A percentile compares a stretch with the other conserved stretches of the same genome.
These are phyloP conservation scores for Pisolithus tinctorius DNA, from an alignment of 768 basidiomycete genomes.

Conservation along the genomic window DNA sequence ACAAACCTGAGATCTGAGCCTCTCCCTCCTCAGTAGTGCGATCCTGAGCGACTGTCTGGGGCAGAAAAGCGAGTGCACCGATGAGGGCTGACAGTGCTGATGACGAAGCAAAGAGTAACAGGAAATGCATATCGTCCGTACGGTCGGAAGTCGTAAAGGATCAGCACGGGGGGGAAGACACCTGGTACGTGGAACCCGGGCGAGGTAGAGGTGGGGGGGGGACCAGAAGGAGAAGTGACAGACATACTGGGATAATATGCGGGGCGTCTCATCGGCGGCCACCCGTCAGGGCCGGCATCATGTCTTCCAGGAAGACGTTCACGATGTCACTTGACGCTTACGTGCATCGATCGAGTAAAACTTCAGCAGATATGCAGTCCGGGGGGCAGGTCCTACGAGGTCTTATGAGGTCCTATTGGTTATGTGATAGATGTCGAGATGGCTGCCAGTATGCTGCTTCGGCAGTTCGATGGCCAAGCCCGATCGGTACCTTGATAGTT, in stretches of 20 bases:
- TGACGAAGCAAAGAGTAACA: constrained; percentile 3
- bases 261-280: background rate
- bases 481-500: too few relatives aligned
- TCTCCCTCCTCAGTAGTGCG: constrained; percentile 27
- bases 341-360: too few relatives aligned
- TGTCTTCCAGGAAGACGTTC: too few relatives aligned
- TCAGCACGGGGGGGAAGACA: background rate
- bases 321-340: too few relatives aligned
- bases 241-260: background rate
- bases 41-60: constrained; percentile 12
- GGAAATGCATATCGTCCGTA: constrained; percentile 1
- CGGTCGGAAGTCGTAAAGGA: background rate
- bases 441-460: too few relatives aligned
- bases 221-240: background rate
- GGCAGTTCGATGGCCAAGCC: too few relatives aligned
- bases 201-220: background rate
- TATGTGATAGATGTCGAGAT: too few relatives aligned
- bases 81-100: background rate
- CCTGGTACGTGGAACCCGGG: background rate
- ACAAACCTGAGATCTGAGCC: constrained; percentile 28
- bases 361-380: too few relatives aligned
- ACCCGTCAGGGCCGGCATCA: too few relatives aligned
- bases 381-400: too few relatives aligned
- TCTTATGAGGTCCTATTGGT: too few relatives aligned
- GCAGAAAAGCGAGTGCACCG: background rate